A percentile compares a stretch with the other conserved stretches of the same genome.
phyloP scores from a whole-genome alignment of 495 filamentous ascomycete genomes.

The Talaromyces proteolyticus region DNA sequence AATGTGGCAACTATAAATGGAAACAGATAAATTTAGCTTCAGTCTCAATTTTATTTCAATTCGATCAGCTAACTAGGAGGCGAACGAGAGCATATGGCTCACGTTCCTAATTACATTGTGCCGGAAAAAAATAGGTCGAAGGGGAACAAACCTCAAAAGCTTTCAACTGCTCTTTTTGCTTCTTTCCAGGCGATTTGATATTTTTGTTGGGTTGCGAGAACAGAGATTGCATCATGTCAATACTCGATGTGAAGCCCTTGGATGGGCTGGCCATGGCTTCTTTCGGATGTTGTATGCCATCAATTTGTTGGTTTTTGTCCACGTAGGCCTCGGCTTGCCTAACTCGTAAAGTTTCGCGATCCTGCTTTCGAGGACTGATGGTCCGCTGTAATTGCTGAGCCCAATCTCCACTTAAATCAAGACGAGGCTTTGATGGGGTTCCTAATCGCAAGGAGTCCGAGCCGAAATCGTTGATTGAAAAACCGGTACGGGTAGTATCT shows the following conservation, averaged over 20 bases:
- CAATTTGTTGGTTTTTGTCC: constrained; percentile 28
- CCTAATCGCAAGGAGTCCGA: constrained; percentile 33
- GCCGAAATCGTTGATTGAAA: constrained; percentile 42
- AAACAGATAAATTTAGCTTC: constrained; percentile 29
- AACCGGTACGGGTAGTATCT: constrained; percentile 32
- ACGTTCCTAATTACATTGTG: constrained; percentile 8
- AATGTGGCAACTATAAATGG: constrained; percentile 76
- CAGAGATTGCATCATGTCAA: constrained; percentile 88
- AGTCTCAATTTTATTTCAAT: constrained; percentile 26
- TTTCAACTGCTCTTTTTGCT: constrained; percentile 43
- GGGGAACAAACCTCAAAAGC: constrained; percentile 68
- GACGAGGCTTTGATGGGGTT: constrained; percentile 55
- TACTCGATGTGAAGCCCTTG: constrained; percentile 66
- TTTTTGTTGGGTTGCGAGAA: constrained; percentile 50
- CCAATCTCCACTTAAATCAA: constrained; percentile 65
- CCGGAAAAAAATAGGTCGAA: constrained; percentile 19
- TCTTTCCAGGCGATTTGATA: constrained; percentile 30
- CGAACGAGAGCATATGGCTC: constrained; percentile 3
- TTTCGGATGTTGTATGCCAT: constrained; percentile 19
- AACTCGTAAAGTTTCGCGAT: constrained; percentile 61
- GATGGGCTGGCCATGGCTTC: constrained; percentile 22
- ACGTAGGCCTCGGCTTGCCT: constrained; percentile 51
- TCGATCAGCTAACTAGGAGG: constrained; percentile 9
- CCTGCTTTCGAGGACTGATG: constrained; percentile 82
- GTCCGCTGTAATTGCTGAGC: constrained; percentile 86